Evolutionary conservation across 2,329 filamentous ascomycete species (phyloP).

Genomic region (Macrophomina phaseolina): DNA sequence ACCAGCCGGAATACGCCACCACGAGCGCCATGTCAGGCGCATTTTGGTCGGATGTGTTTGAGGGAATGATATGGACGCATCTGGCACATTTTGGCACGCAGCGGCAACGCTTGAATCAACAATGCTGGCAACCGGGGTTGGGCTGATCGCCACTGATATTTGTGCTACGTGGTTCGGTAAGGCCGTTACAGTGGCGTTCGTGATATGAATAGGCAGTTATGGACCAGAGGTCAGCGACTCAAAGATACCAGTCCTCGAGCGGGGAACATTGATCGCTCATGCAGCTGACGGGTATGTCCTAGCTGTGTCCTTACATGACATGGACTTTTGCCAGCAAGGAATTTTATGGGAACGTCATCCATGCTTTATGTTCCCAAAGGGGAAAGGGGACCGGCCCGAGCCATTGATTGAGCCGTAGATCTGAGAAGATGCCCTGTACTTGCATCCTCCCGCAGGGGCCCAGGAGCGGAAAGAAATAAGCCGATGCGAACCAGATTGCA

Average conservation of each 20-base stretch:
- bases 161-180: constrained; percentile 15
- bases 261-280: not conserved
- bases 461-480: constrained; percentile 1
- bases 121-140: constrained; percentile 3
- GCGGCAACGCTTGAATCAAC: constrained; percentile 6
- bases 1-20: not conserved
- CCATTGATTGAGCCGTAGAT: constrained; percentile 16
- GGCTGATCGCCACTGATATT: not conserved
- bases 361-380: constrained; percentile 4
- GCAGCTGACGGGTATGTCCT: not conserved
- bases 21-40: not conserved
- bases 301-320: not conserved
- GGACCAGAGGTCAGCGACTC: not conserved
- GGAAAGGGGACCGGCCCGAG: constrained; percentile 24
- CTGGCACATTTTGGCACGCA: not conserved
- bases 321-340: not conserved
- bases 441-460: constrained; percentile 3
- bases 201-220: not conserved
- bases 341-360: constrained; percentile 1
- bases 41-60: not conserved
- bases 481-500: constrained; percentile 11
- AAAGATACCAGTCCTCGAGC: not conserved
- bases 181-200: constrained; percentile 17
- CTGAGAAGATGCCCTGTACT: not conserved
- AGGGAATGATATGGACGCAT: not conserved